Evolutionary conservation across 805 yeast genomes (phyloP).

Genomic region (Candida adriatica): DNA sequence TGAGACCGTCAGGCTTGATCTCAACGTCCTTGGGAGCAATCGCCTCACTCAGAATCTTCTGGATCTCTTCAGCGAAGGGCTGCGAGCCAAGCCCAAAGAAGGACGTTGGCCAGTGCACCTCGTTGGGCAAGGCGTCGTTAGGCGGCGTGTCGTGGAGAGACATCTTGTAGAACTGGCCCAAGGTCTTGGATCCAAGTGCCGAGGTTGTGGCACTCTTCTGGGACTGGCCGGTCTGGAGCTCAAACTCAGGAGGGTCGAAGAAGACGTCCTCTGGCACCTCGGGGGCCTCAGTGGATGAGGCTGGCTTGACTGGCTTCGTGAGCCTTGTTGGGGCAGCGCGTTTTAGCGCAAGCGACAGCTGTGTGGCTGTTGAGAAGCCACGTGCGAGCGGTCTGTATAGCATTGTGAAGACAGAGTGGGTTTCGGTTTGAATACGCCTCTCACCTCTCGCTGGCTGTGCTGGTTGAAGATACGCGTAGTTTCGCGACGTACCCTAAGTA

Average conservation of each 20-base stretch:
- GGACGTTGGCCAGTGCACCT: constrained; percentile 74
- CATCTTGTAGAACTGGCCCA: constrained; percentile 15
- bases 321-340: too few relatives aligned
- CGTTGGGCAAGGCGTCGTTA: constrained; percentile 4
- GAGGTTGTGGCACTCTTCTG: constrained; percentile 6
- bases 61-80: constrained; percentile 62
- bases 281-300: background rate
- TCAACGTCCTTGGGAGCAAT: constrained; percentile 74
- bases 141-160: constrained; percentile 15
- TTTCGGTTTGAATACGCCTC: too few relatives aligned
- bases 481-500: too few relatives aligned
- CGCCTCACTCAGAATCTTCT: constrained; percentile 53
- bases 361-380: too few relatives aligned
- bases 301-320: too few relatives aligned
- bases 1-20: constrained; percentile 90
- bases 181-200: constrained; percentile 12
- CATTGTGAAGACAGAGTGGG: too few relatives aligned
- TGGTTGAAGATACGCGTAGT: too few relatives aligned
- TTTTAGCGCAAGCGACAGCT: too few relatives aligned
- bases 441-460: too few relatives aligned
- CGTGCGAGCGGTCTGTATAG: too few relatives aligned
- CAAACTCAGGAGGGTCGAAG: constrained; percentile 20
- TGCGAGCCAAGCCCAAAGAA: constrained; percentile 78
- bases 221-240: constrained; percentile 19
- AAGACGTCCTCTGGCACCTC: constrained; percentile 6